Evolutionary conservation across 139 green algal genomes (phyloP), one percentile per base, ranked within the genome.

Genomic region (Eudorina sp.): DNA sequence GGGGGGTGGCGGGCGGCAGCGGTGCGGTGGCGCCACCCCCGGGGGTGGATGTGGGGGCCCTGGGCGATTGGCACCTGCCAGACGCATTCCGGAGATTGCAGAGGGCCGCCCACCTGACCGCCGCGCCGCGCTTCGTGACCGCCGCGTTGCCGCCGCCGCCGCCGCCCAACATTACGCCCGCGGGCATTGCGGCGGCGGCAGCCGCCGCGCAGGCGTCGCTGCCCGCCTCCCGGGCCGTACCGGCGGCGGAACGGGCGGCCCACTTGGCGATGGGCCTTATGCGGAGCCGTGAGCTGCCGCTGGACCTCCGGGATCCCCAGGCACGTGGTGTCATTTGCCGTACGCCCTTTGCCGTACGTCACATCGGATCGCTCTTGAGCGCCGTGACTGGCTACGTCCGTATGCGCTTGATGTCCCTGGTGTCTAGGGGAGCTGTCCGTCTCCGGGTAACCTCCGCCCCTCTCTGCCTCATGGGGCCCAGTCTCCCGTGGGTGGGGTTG

Each of bases 231-330:
- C 9, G 6, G 36, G 53, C 25, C 2, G 45, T 3, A 40, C 13
- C n/a, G 46, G 46, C 73, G n/a, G 73, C 45, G 46, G 77, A 84
- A 53, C 53, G 4, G 6, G 77, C 53, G 3, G 27, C 21, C 36
- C 77, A 84, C 27, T 27, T 53, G 77, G 53, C 13, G 36, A 72
- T 84, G 77, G 53, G 38, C 9, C 53, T 84, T 5, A 40, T 84
- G 77, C 25, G 53, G 0, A 55, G 75, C 36, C 75, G 68, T 48
- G 75, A 83, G 75, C 31, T 31, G 75, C n/a, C 75, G 18, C 45
- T 31, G 27, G 45, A 55, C 18, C 25, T 79, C 21, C 1, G 40
- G 2, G 4, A 55, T n/a, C 41, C 0, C 8, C 72, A 58, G 72
- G 40, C 25, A 16, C 13, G 64, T 43, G 27, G 23, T 23, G 8